Base-by-base conservation (phyloP, 192 early-diverging fungal species). In the Podila epicladia region DNA sequence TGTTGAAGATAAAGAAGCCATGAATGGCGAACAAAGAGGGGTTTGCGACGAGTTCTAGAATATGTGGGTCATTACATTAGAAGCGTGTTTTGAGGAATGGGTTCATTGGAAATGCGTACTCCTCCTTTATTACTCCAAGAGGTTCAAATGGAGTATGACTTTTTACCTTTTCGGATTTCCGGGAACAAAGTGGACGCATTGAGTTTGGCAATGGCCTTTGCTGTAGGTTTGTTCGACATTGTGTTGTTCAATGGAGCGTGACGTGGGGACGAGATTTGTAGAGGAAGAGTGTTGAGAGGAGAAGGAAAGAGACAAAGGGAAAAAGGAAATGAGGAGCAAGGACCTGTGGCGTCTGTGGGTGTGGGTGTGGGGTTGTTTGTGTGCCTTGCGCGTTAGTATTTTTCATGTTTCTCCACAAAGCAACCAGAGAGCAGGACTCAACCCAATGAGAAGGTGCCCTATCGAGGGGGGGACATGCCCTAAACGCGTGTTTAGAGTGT, bases 171-270 rank as follows among this genome's bases (percentile, higher is more conserved):
- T 64, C 76, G 58, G 50, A 79, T 79, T 59, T 72, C 76, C 7
- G 76, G 76, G 55, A 79, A 79, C 58, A 79, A 60, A 26, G 70
- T 79, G 24, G 76, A 50, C 45, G 76, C 76, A 58, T 79, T 79
- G 64, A 79, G 76, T 61, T 64, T 79, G 9, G 76, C 76, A 62
- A 79, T 79, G 20, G 76, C 76, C 64, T 79, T 79, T 48, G 76
- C 57, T 4, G 76, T 64, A 9, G 76, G 76, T 51, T 70, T 70
- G 29, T 67, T 71, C 15, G 76, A 66, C 75, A 78, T 79, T 29
- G 49, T 50, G 6, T 4, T 24, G n/a, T 13, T 15, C 22, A 65
- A 50, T 38, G 45, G 9, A 48, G 9, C 19, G 45, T n/a, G 26
- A 29, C 5, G 19, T 8, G 20, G 22, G 6, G 13, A 26, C 19